Conservation (phyloP, 805 yeast genomes). For the Metschnikowia orientalis region DNA sequence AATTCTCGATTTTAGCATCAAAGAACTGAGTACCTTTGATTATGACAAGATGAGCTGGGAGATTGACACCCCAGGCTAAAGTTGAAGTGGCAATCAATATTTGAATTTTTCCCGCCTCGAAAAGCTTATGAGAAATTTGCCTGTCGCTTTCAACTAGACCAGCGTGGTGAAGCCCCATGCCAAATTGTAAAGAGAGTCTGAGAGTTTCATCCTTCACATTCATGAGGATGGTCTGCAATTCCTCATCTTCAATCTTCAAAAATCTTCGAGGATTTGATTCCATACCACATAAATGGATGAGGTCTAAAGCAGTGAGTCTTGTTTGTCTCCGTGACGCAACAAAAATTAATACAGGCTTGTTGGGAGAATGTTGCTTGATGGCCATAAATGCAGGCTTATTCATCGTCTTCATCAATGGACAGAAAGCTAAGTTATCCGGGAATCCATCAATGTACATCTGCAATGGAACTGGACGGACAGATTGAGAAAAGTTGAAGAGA, state of each 20-base stretch:
- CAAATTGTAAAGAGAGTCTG: slow-evolving; percentile 60
- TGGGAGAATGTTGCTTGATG: slow-evolving; percentile 84
- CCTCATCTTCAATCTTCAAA: slow-evolving; percentile 59
- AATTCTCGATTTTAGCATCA: slow-evolving; percentile 38
- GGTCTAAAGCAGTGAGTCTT: slow-evolving; percentile 70
- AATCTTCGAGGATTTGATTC: slow-evolving; percentile 74
- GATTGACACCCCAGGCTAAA: slow-evolving; percentile 83
- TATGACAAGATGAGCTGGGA: slow-evolving; percentile 42
- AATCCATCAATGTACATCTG: slow-evolving; percentile 86
- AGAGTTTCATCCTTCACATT: slow-evolving; percentile 81
- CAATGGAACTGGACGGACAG: slow-evolving; percentile 81
- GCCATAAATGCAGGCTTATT: slow-evolving; percentile 91
- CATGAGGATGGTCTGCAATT: slow-evolving; percentile 46
- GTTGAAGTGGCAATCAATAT: slow-evolving; percentile 74
- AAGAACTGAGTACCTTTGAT: slow-evolving; percentile 72
- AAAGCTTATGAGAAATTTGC: slow-evolving; percentile 62
- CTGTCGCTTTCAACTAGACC: slow-evolving; percentile 74
- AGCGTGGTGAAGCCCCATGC: slow-evolving; percentile 80
- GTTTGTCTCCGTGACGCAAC: slow-evolving; percentile 85
- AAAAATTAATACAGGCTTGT: slow-evolving; percentile 77
- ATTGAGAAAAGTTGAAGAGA: slow-evolving; percentile 72
- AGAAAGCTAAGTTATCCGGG: slow-evolving; percentile 75
- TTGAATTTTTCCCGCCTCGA: slow-evolving; percentile 68
- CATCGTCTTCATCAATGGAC: slow-evolving; percentile 83
- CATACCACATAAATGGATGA: slow-evolving; percentile 74